These are phyloP conservation scores for Plenodomus tracheiphilus DNA, from an alignment of 2,329 filamentous ascomycete species.

Conservation along the genomic window DNA sequence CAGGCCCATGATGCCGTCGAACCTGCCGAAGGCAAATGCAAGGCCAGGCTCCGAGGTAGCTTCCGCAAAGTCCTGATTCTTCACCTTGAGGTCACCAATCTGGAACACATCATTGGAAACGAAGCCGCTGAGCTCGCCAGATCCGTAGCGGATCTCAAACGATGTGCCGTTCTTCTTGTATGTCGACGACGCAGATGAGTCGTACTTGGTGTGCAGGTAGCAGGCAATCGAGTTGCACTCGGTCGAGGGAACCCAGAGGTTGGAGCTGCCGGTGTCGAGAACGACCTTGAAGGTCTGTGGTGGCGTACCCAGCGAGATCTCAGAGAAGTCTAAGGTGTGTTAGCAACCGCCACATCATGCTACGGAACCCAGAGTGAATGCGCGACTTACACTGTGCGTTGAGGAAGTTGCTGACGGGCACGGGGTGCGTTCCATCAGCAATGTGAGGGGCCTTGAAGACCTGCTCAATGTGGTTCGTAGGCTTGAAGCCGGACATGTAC, in stretches of 20 bases:
- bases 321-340: conserved; percentile 76
- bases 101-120: conserved; percentile 84
- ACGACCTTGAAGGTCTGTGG: conserved; percentile 98
- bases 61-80: conserved; percentile 93
- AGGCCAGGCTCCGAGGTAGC: conserved; percentile 94
- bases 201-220: conserved; percentile 96
- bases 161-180: conserved; percentile 92
- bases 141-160: conserved; percentile 95
- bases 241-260: conserved; percentile 94
- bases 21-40: conserved; percentile 95
- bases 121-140: conserved; percentile 89
- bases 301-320: conserved; percentile 89
- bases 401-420: conserved; percentile 95
- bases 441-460: conserved; percentile 78
- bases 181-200: conserved; percentile 83
- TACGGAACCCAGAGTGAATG: background rate
- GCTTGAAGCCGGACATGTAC: conserved; percentile 86
- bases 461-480: conserved; percentile 68
- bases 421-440: conserved; percentile 70
- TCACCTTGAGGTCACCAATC: conserved; percentile 87
- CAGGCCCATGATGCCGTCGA: conserved; percentile 94
- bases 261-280: conserved; percentile 97
- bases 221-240: conserved; percentile 95
- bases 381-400: conserved; percentile 90
- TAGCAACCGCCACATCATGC: conserved; percentile 12